phyloP scores from a whole-genome alignment of 23 red algal genomes.

The Gracilariopsis chorda region DNA sequence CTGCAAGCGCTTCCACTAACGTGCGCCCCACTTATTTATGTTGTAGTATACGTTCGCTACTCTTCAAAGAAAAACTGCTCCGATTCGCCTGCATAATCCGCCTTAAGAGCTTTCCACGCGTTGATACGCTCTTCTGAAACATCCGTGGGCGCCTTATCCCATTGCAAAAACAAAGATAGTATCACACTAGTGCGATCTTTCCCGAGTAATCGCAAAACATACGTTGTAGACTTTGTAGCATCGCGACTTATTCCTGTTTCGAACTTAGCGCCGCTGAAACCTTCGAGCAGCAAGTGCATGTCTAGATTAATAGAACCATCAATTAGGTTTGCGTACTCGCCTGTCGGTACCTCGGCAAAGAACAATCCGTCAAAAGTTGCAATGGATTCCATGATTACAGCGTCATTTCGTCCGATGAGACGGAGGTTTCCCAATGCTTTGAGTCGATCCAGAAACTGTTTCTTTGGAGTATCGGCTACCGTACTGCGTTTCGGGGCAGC shows the following conservation, averaged over 20 bases:
- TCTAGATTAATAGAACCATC: conserved; percentile 89
- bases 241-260: conserved; percentile 81
- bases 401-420: conserved; percentile 67
- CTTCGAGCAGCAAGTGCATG: conserved; percentile 80
- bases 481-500: conserved; percentile 45
- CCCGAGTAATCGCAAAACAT: conserved; percentile 87
- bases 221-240: conserved; percentile 55
- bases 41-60: not conserved
- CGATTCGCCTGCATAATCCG: conserved; percentile 24
- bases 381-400: conserved; percentile 82
- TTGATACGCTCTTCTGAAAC: conserved; percentile 46
- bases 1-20: conserved; percentile 6
- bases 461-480: conserved; percentile 57
- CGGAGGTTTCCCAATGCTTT: conserved; percentile 55
- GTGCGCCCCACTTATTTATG: not conserved
- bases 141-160: conserved; percentile 77
- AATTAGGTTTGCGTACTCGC: conserved; percentile 92
- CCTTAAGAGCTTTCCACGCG: conserved; percentile 65
- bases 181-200: conserved; percentile 65
- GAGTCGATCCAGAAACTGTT: conserved; percentile 62
- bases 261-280: conserved; percentile 75
- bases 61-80: not conserved
- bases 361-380: conserved; percentile 88
- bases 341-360: conserved; percentile 65
- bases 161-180: conserved; percentile 72